phyloP scores from a whole-genome alignment of 1,139 yeast species.

The Sugiyamaella xylanicola region DNA sequence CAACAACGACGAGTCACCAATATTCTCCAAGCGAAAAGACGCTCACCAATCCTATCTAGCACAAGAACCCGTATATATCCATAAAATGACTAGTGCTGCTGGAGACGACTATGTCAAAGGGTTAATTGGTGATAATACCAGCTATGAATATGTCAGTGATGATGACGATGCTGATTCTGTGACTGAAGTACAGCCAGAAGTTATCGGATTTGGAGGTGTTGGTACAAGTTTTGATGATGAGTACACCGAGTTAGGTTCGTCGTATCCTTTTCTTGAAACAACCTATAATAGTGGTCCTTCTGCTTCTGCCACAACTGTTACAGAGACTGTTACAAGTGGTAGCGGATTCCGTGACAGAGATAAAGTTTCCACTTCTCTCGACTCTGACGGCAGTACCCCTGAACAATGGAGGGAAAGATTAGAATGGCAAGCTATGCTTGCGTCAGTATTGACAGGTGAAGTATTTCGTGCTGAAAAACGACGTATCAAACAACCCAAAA shows the following conservation, averaged over 20 bases:
- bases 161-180: constrained; percentile 37
- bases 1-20: constrained; percentile 6
- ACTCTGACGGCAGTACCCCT: constrained; percentile 44
- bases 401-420: constrained; percentile 75
- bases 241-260: constrained; percentile 38
- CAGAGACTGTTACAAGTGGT: not conserved
- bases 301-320: not conserved
- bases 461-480: constrained; percentile 90
- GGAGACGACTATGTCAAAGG: constrained; percentile 55
- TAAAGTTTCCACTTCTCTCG: constrained; percentile 8
- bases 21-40: constrained; percentile 23
- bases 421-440: constrained; percentile 96
- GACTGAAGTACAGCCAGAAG: constrained; percentile 31
- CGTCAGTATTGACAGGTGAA: constrained; percentile 90
- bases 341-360: not conserved
- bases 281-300: constrained; percentile 22
- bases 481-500: constrained; percentile 55
- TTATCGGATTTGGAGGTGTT: constrained; percentile 38
- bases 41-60: constrained; percentile 46
- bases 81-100: constrained; percentile 62
- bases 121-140: constrained; percentile 30
- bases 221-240: constrained; percentile 43
- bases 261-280: constrained; percentile 34
- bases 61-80: constrained; percentile 71
- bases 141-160: constrained; percentile 23